A percentile compares a stretch with the other conserved stretches of the same genome.
Conservation (phyloP, 2,329 filamentous ascomycete genomes). For the Calonectria pseudoturangicola region DNA sequence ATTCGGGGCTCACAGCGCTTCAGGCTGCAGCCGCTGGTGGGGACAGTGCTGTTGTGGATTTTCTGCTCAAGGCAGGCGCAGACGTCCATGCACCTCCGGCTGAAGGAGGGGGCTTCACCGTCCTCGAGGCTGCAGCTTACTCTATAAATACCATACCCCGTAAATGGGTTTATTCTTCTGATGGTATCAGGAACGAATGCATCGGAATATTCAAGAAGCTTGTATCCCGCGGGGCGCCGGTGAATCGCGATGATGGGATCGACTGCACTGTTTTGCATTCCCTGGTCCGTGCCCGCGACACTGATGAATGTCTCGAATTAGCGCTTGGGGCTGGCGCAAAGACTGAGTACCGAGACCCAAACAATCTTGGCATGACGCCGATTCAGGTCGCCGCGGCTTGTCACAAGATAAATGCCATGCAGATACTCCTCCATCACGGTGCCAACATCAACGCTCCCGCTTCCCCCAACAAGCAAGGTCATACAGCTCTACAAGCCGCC, state of each 20-base stretch:
- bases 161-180: too few species aligned
- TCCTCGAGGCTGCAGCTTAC: background rate
- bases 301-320: background rate
- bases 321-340: constrained; percentile 9
- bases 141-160: too few species aligned
- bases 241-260: background rate
- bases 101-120: background rate
- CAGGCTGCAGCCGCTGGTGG: background rate
- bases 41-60: background rate
- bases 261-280: background rate
- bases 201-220: background rate
- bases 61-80: background rate
- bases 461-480: background rate
- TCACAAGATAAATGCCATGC: background rate
- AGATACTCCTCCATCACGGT: constrained; percentile 3
- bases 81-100: background rate
- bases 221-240: background rate
- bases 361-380: background rate
- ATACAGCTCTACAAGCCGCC: constrained; percentile 5
- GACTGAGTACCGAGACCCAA: background rate
- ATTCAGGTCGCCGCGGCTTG: background rate
- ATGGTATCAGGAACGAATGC: too few species aligned
- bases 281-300: background rate
- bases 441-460: constrained; percentile 22
- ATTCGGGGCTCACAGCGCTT: background rate